Evolutionary conservation across 768 basidiomycete genomes (phyloP), one percentile per base, ranked within the genome.

Genomic region (Suillus alpinus): DNA sequence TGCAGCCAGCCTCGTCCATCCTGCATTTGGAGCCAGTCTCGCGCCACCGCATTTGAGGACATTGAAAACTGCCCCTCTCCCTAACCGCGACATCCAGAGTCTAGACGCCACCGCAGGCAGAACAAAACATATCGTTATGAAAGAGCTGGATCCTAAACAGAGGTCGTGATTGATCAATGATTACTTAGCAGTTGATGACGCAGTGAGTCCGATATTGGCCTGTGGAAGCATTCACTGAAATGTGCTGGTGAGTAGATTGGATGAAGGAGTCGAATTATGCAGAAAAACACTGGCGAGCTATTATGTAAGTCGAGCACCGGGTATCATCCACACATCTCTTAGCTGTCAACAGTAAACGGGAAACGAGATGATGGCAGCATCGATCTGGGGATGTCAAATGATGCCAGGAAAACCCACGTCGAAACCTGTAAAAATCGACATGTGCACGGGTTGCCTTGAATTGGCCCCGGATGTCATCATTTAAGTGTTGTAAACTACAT

Each of bases 341-440:
- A 79, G 63, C 73, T 74, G 65, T 66, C 65, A 60, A 62, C 70
- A 73, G 83, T 83, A 20, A 80, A 83, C 60, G 84, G 85, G 55
- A 66, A 69, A n/a, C 74, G 72, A 58, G 81, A 79, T n/a, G 82
- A 80, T 16, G 78, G 78, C 7, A 78, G 78, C 0, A 77, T 75
- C 34, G 81, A 82, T 12, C 79, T 47, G 72, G 77, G 2, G 62
- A 77, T 57, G 71, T 71, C 16, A 82, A 86, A 39, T 70, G 74
- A 0, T 88, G 84, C 85, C 76, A 79, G 29, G 97, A 96, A 1
- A 98, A 95, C 69, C 79, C 81, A 36, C 83, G 83, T 31, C 78
- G 95, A 59, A 82, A 79, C 63, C 75, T 96, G 6, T 99, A 96
- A 96, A 96, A 97, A 76, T 78, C 85, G n/a, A 84, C 88, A 2